phyloP scores from a whole-genome alignment of 2,329 filamentous ascomycete genomes.

The Sporothrix protearum region DNA sequence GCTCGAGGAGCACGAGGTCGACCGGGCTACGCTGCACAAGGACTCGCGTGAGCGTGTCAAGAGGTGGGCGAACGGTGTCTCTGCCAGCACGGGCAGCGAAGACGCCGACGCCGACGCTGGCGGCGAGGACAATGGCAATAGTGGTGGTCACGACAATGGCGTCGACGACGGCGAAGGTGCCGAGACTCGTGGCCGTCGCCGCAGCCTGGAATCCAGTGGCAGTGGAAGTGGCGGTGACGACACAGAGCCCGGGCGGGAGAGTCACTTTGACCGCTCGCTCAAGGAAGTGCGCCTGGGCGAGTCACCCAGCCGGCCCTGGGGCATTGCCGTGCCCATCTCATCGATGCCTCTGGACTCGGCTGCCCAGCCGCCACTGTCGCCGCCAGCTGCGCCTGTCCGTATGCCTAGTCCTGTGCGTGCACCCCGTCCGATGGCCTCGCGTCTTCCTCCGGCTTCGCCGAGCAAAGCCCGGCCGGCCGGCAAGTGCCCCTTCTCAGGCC shows the following conservation, averaged over 20 bases:
- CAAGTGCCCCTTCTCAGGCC: conserved; percentile 54
- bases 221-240: conserved; percentile 35
- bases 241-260: conserved; percentile 58
- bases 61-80: conserved; percentile 79
- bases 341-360: conserved; percentile 35
- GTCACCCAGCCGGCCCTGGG: conserved; percentile 89
- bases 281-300: conserved; percentile 92
- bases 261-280: conserved; percentile 77
- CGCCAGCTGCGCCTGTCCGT: conserved; percentile 55
- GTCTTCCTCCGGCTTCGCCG: conserved; percentile 18
- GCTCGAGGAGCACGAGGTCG: conserved; percentile 2
- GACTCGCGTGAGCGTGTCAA: conserved; percentile 69
- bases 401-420: conserved; percentile 41
- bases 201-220: conserved; percentile 12
- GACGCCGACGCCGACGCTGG: conserved; percentile 7
- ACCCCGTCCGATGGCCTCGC: not conserved
- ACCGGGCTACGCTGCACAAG: conserved; percentile 39
- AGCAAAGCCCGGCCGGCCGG: conserved; percentile 29
- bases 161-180: not conserved
- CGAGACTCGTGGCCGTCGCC: not conserved
- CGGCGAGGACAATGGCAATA: conserved; percentile 3
- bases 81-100: conserved; percentile 30
- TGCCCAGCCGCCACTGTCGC: conserved; percentile 48
- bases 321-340: conserved; percentile 68
- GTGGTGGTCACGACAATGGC: not conserved